Evolutionary conservation across 139 green algal genomes (phyloP), one percentile per base, ranked within the genome.

Genomic region (Penium margaritaceum): DNA sequence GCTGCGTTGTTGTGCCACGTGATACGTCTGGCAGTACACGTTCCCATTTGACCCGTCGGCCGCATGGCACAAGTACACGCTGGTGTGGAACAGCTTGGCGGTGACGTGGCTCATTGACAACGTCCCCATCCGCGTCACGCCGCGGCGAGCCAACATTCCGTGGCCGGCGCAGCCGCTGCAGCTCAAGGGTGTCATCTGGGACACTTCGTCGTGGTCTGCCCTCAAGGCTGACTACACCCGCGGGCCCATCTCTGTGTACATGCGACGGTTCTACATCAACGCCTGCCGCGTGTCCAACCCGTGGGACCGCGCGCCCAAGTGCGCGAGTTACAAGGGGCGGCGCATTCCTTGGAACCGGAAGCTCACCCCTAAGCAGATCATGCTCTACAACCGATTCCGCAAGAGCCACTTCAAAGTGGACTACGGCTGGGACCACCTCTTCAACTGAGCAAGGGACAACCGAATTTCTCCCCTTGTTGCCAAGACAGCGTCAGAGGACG

Each of bases 41-140:
- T 60, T 60, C 19, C 51, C 51, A 6, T 60, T 60, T 24, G 51
- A 60, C n/a, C 51, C 51, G 51, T 60, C 51, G 24, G 51, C 51
- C 15, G 51, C 51, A 6, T 60, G 30, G 24, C 51, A 60, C 19
- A n/a, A 24, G 24, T 60, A 60, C 51, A 60, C 24, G 24, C 29
- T 60, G 12, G 24, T 60, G 2, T 60, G 51, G 51, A 60, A 24
- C n/a, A n/a, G 24, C 15, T 14, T 24, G 15, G 21, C 51, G 51
- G 51, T 60, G 51, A 60, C 51, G 51, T 60, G 51, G 51, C 30
- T 60, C 51, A 24, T 60, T 27, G 51, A 60, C 30, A 9, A n/a
- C 51, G 30, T 60, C 51, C 51, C 51, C 51, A 60, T 60, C 51
- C 51, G 51, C 1, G 30, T 60, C n/a, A 24, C 51, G 12, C 15